phyloP scores from a whole-genome alignment of 2,329 filamentous ascomycete species.

The Verruconis gallopava region DNA sequence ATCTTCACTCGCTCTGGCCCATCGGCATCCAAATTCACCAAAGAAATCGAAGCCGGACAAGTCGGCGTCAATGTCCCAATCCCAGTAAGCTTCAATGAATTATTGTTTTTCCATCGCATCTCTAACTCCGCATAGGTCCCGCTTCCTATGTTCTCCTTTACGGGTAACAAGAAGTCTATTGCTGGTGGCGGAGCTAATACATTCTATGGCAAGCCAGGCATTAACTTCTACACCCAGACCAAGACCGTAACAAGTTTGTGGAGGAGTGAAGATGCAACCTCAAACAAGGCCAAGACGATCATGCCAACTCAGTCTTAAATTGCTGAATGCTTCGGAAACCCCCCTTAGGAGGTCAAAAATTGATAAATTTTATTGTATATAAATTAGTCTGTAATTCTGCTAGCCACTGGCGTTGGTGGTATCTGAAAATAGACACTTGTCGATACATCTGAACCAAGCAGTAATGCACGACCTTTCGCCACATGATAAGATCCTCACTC shows the following conservation, averaged over 20 bases:
- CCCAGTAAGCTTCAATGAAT: slow-evolving; percentile 38
- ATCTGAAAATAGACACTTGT: no score
- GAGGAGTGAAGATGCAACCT: slow-evolving; percentile 72
- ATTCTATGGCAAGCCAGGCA: slow-evolving; percentile 86
- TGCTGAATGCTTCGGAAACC: neutral
- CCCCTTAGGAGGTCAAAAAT: neutral
- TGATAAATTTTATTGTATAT: no score
- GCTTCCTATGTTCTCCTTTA: slow-evolving; percentile 51
- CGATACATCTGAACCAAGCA: no score
- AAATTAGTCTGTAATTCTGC: no score
- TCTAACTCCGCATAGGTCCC: slow-evolving; percentile 17
- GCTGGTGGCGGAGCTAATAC: slow-evolving; percentile 86
- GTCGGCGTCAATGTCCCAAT: slow-evolving; percentile 79
- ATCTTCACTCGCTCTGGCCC: slow-evolving; percentile 72
- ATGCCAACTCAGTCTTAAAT: slow-evolving; percentile 60
- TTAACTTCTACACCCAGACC: slow-evolving; percentile 85
- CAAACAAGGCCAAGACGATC: slow-evolving; percentile 70
- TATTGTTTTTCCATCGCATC: slow-evolving; percentile 13
- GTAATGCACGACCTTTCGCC: no score
- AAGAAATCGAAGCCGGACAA: slow-evolving; percentile 72
- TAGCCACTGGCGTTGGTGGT: no score
- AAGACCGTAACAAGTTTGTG: slow-evolving; percentile 85
- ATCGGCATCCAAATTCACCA: slow-evolving; percentile 65
- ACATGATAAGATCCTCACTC: no score
- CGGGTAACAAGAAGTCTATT: slow-evolving; percentile 69